A percentile compares a stretch with the other conserved stretches of the same genome.
Conservation (phyloP, 768 basidiomycete genomes). For the Tricholoma terreum region DNA sequence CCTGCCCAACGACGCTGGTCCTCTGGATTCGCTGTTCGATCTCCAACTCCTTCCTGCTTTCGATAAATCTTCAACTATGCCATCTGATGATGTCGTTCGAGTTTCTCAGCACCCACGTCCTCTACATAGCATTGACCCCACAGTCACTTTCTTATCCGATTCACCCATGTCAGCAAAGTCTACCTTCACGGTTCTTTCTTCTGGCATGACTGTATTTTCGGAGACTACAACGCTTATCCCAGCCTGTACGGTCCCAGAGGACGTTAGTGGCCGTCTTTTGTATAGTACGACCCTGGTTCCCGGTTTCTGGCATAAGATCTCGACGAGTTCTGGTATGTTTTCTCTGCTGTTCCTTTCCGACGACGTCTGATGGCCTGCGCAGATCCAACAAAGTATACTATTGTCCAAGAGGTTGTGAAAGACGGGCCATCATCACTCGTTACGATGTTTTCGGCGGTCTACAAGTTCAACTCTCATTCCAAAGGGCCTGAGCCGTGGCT, state of each 20-base stretch:
- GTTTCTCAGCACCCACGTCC: constrained; percentile 49
- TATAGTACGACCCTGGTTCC: constrained; percentile 65
- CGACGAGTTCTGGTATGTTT: constrained; percentile 49
- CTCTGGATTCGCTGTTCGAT: constrained; percentile 5
- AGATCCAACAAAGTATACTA: constrained; percentile 69
- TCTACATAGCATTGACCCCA: constrained; percentile 60
- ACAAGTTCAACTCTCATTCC: constrained; percentile 49
- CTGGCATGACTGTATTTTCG: constrained; percentile 47
- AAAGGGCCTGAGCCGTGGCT: constrained; percentile 8
- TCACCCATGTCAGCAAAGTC: constrained; percentile 49
- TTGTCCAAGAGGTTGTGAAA: constrained; percentile 59
- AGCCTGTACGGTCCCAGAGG: constrained; percentile 22
- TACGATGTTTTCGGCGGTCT: constrained; percentile 54
- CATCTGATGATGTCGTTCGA: constrained; percentile 22
- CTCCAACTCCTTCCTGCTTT: constrained; percentile 1
- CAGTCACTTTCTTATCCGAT: constrained; percentile 58
- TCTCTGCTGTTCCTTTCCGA: not conserved
- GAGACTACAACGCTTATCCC: constrained; percentile 42
- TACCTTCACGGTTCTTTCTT: constrained; percentile 51
- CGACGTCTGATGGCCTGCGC: constrained; percentile 6
- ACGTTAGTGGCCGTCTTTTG: constrained; percentile 35
- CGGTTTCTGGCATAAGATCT: constrained; percentile 60
- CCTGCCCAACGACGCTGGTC: constrained; percentile 27
- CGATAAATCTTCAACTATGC: constrained; percentile 10
- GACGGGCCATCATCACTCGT: constrained; percentile 25